These are phyloP conservation scores for Helianthus tuberosus DNA, from an alignment of 129 eudicot species.

Conservation along the genomic window DNA sequence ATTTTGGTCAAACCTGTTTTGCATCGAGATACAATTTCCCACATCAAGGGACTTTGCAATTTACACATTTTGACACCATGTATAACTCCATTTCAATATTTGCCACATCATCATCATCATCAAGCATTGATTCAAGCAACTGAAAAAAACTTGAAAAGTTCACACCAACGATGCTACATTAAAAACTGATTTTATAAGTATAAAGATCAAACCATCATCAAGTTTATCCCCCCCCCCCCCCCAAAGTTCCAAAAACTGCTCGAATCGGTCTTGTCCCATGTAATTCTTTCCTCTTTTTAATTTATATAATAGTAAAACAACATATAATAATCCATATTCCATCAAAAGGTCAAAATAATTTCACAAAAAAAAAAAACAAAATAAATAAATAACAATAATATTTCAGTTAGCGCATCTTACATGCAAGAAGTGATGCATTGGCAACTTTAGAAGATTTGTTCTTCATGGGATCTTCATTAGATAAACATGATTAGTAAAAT, in stretches of 20 bases:
- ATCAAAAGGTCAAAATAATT: background rate
- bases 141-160: constrained; percentile 64
- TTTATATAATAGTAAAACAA: constrained; percentile 48
- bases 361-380: no score
- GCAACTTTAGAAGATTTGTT: no score
- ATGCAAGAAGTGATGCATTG: no score
- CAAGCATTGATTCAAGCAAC: constrained; percentile 66
- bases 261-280: constrained; percentile 61
- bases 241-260: constrained; percentile 56
- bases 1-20: constrained; percentile 57
- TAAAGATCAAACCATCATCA: constrained; percentile 47
- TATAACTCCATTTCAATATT: constrained; percentile 65
- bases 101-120: constrained; percentile 57
- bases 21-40: constrained; percentile 52
- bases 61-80: constrained; percentile 57
- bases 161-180: constrained; percentile 46
- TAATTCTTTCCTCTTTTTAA: constrained; percentile 90
- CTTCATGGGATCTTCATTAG: no score
- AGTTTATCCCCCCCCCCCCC: constrained; percentile 53
- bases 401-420: no score
- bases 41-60: constrained; percentile 49
- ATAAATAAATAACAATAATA: no score
- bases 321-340: background rate
- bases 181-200: constrained; percentile 66
- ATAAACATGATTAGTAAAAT: no score